Evolutionary conservation across 75 land plant genomes (phyloP).

Genomic region (Azolla pinnata): DNA sequence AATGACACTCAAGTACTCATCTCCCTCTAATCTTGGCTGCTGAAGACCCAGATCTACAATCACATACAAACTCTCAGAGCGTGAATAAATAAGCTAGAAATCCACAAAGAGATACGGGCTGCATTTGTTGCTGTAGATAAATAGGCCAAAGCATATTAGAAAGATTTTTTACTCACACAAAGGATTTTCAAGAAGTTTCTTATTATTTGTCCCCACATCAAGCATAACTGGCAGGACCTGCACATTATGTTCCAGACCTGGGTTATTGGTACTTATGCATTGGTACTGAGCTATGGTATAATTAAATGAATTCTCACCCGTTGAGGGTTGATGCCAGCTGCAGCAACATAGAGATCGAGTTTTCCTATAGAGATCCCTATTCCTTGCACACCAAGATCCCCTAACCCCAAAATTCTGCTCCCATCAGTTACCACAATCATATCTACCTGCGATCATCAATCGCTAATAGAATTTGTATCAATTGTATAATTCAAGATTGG

Average conservation of each 20-base stretch:
- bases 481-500: too few relatives aligned
- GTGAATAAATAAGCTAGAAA: too few relatives aligned
- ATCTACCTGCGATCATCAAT: constrained; percentile 75
- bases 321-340: constrained; percentile 97
- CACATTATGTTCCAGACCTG: neutral
- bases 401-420: constrained; percentile 92
- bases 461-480: too few relatives aligned
- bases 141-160: too few relatives aligned
- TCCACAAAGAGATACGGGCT: too few relatives aligned
- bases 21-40: constrained; percentile 82
- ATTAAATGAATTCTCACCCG: constrained; percentile 64
- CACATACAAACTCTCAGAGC: too few relatives aligned
- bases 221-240: constrained; percentile 98
- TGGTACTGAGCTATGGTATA: too few relatives aligned
- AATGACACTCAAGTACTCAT: constrained; percentile 78
- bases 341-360: constrained; percentile 93
- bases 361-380: constrained; percentile 96
- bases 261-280: too few relatives aligned
- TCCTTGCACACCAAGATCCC: constrained; percentile 95
- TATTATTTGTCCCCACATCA: constrained; percentile 96
- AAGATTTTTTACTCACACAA: constrained; percentile 82
- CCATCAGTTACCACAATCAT: constrained; percentile 99
- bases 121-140: too few relatives aligned
- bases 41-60: constrained; percentile 90
- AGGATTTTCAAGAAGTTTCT: constrained; percentile 76